Evolutionary conservation across 1,139 yeast genomes (phyloP).

Genomic region (Wickerhamiella pararugosa): DNA sequence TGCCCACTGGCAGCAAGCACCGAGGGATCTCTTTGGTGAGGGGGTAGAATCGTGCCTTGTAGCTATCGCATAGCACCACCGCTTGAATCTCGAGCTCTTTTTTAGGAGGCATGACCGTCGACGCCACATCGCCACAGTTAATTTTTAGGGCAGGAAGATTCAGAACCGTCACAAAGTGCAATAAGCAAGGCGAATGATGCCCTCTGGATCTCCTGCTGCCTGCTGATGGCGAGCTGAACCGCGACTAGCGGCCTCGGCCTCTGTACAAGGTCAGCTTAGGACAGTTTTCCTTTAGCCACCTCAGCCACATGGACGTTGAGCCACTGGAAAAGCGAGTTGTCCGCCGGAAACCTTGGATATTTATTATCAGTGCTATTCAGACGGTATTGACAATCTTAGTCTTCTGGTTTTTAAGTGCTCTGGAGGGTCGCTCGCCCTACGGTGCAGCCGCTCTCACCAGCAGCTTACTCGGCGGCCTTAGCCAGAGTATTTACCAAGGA

Average conservation of each 20-base stretch:
- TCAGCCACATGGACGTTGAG: slow-evolving; percentile 12
- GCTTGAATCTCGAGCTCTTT: slow-evolving; percentile 46
- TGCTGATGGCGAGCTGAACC: no score
- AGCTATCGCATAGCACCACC: slow-evolving; percentile 84
- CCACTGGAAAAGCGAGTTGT: slow-evolving; percentile 15
- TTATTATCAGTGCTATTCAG: background rate
- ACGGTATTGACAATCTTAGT: slow-evolving; percentile 15
- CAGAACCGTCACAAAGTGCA: background rate
- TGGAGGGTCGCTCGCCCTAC: slow-evolving; percentile 17
- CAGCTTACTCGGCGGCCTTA: slow-evolving; percentile 22
- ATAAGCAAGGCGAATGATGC: background rate
- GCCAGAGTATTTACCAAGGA: slow-evolving; percentile 24
- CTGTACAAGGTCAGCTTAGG: background rate
- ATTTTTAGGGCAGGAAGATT: background rate
- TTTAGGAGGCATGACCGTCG: slow-evolving; percentile 9
- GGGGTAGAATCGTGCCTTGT: slow-evolving; percentile 85
- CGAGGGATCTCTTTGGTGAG: slow-evolving; percentile 63
- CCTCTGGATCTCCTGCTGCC: no score
- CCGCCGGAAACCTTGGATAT: slow-evolving; percentile 6
- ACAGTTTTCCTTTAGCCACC: background rate
- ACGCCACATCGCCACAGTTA: background rate
- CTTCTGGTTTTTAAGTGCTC: slow-evolving; percentile 2
- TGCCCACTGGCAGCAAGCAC: slow-evolving; percentile 80
- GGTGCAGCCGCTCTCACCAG: slow-evolving; percentile 25
- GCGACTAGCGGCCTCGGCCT: background rate